phyloP scores from a whole-genome alignment of 768 basidiomycete genomes.

The Amanita subjunquillea region DNA sequence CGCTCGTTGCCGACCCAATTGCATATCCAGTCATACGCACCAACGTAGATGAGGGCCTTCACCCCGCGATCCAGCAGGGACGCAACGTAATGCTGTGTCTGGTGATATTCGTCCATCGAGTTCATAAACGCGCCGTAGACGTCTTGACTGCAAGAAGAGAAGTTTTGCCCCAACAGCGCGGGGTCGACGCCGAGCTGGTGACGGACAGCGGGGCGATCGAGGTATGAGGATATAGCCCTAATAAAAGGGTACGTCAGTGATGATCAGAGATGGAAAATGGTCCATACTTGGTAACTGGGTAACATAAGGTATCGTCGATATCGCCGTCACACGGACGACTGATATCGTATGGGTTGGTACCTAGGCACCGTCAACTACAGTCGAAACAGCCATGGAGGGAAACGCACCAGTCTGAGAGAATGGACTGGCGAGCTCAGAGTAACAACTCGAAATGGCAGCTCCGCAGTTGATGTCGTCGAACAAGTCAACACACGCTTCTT shows the following conservation, averaged over 20 bases:
- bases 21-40: slow-evolving; percentile 66
- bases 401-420: slow-evolving; percentile 26
- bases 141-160: slow-evolving; percentile 20
- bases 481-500: slow-evolving; percentile 45
- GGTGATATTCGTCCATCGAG: slow-evolving; percentile 31
- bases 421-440: slow-evolving; percentile 33
- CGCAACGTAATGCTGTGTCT: slow-evolving; percentile 47
- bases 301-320: slow-evolving; percentile 40
- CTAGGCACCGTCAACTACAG: slow-evolving; percentile 10
- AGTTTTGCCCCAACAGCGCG: slow-evolving; percentile 20
- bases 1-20: slow-evolving; percentile 68
- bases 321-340: slow-evolving; percentile 46
- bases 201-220: slow-evolving; percentile 47
- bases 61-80: slow-evolving; percentile 65
- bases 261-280: neutral
- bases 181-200: slow-evolving; percentile 53
- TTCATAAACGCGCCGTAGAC: slow-evolving; percentile 40
- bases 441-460: slow-evolving; percentile 56
- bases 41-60: slow-evolving; percentile 60
- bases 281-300: slow-evolving; percentile 35
- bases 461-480: slow-evolving; percentile 58
- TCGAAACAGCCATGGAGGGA: no score
- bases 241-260: neutral
- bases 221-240: slow-evolving; percentile 51
- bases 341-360: slow-evolving; percentile 60